phyloP scores from a whole-genome alignment of 345 rosid species.

The Eucalyptus coolabah region DNA sequence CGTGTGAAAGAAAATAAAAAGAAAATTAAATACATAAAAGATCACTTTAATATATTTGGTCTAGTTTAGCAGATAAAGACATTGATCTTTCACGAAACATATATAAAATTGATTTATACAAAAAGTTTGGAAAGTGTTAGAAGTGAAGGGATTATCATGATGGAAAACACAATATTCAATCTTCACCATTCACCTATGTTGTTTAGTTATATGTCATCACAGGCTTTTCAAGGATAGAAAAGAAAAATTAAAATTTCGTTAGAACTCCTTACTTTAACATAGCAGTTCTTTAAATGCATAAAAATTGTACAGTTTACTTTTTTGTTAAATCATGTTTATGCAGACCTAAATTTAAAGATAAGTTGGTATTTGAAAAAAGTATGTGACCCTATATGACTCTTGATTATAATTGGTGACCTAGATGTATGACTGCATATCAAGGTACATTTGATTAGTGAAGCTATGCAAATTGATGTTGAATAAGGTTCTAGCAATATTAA shows the following conservation, averaged over 20 bases:
- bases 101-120: no score
- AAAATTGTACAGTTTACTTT: no score
- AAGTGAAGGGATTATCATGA: background rate
- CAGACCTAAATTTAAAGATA: no score
- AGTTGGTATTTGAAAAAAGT: no score
- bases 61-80: background rate
- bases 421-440: no score
- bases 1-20: background rate
- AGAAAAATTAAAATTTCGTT: no score
- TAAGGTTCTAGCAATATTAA: background rate
- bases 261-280: no score
- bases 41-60: background rate
- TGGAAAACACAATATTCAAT: no score
- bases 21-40: no score
- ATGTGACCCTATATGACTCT: background rate
- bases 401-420: background rate
- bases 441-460: background rate
- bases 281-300: no score
- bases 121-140: background rate
- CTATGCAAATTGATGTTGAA: background rate
- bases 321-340: no score
- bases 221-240: no score
- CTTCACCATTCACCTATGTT: fast-evolving
- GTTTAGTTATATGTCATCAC: fast-evolving
- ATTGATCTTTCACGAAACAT: fast-evolving